Conservation (phyloP, 2,329 filamentous ascomycete species). For the Hansfordia pulvinata region DNA sequence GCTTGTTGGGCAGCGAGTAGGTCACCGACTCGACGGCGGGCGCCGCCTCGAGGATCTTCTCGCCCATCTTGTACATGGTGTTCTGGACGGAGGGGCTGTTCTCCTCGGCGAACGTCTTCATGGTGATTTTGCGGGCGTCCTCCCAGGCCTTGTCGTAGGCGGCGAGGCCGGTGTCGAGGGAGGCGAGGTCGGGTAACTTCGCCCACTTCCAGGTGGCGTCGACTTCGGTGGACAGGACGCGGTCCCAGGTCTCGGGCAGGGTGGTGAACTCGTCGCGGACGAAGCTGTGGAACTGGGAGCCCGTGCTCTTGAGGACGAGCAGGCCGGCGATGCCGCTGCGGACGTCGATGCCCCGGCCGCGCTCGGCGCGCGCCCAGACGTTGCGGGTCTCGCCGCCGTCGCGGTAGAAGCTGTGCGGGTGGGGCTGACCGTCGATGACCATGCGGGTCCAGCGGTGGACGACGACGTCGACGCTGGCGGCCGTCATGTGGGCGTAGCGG, state of each 20-base stretch:
- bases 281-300: conserved; percentile 91
- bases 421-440: conserved; percentile 71
- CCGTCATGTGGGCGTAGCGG: conserved; percentile 77
- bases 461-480: conserved; percentile 66
- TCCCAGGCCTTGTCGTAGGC: conserved; percentile 72
- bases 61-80: conserved; percentile 98
- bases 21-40: conserved; percentile 60
- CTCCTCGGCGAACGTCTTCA: conserved; percentile 83
- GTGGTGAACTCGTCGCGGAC: conserved; percentile 88
- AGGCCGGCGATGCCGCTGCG: conserved; percentile 68
- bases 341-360: conserved; percentile 59
- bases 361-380: conserved; percentile 58
- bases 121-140: conserved; percentile 68
- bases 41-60: conserved; percentile 66
- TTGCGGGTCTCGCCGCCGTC: conserved; percentile 81
- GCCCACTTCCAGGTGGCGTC: conserved; percentile 81
- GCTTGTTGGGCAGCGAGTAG: conserved; percentile 91
- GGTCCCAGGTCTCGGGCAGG: conserved; percentile 81
- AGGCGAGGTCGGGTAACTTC: conserved; percentile 48
- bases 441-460: conserved; percentile 90
- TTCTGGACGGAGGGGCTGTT: conserved; percentile 86
- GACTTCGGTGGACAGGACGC: conserved; percentile 88
- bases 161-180: conserved; percentile 48
- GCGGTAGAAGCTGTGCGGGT: conserved; percentile 89
- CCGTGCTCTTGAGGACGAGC: conserved; percentile 89